Evolutionary conservation across 1,284 basidiomycete species (phyloP), one percentile per base, ranked within the genome.

Genomic region (Ustilago xerochloae): DNA sequence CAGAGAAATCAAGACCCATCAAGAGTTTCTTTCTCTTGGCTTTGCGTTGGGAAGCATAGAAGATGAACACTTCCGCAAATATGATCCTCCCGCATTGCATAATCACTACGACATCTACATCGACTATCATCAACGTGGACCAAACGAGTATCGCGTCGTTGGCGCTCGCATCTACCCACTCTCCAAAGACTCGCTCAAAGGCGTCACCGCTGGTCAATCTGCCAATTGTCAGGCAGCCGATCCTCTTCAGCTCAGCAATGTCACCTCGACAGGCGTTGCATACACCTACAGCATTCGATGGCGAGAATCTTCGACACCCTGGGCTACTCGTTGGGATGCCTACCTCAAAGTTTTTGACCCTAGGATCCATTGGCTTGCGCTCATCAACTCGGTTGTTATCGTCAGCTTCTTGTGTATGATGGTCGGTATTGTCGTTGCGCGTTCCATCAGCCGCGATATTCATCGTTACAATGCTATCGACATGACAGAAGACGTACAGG

Each of bases 391-490:
- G 6, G 87, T 97, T 30, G 90, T 81, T 43, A 74, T 83, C 43
- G 82, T 81, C 45, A 87, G 93, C 45, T 94, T 98, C 88, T 89
- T 98, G 8, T 94, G 92, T 78, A 89, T 83, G 46, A 81, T 98
- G 93, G 95, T 98, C 36, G 91, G 90, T 46, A 92, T 95, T 90
- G 90, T 98, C 64, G 89, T 99, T 18, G 86, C 91, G 66, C 90
- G 94, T 56, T 94, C 90, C 35, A 91, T 98, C 45, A 90, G 91
- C 36, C 90, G 93, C 82, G 96, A 99, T 87, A 96, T 98, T 69
- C 90, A 90, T 55, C 90, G 94, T n/a, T 99, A 98, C 86, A 97
- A 98, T 81, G 92, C 93, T 8, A 92, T 96, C 74, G 95, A 97
- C 84, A 86, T 96, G 32, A 92, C 91, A 76, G 95, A 98, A 84